phyloP scores from a whole-genome alignment of 2,329 filamentous ascomycete species.

The Trichoderma sp. region DNA sequence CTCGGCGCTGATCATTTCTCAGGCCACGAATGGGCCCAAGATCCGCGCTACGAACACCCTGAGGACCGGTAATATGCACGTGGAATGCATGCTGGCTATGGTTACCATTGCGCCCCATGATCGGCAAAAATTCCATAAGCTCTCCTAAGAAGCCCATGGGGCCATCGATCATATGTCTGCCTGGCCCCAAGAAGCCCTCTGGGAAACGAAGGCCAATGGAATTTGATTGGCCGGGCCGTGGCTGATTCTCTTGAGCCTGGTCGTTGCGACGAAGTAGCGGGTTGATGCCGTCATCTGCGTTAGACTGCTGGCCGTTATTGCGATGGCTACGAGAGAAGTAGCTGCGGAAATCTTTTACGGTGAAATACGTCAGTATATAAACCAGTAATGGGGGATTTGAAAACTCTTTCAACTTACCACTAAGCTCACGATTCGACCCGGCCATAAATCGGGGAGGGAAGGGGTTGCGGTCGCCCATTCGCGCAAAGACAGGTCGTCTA shows the following conservation, averaged over 20 bases:
- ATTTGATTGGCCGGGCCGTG: constrained; percentile 50
- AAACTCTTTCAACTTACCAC: constrained; percentile 40
- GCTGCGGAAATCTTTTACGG: constrained; percentile 46
- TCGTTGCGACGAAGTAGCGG: constrained; percentile 72
- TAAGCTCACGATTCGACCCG: constrained; percentile 51
- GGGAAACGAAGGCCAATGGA: constrained; percentile 55
- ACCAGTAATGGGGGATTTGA: background rate
- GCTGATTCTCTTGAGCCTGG: constrained; percentile 44
- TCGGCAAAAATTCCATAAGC: constrained; percentile 54
- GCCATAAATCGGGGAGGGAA: constrained; percentile 60
- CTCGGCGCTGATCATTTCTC: constrained; percentile 50
- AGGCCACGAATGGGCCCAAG: constrained; percentile 41
- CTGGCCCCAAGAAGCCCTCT: constrained; percentile 43
- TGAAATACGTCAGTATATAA: constrained; percentile 10
- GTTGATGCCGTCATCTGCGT: constrained; percentile 78
- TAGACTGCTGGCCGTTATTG: constrained; percentile 51
- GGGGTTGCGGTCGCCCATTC: constrained; percentile 51
- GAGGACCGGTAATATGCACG: constrained; percentile 55
- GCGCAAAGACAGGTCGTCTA: constrained; percentile 35
- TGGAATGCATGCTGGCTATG: constrained; percentile 51
- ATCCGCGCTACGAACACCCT: constrained; percentile 49
- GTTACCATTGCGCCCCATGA: constrained; percentile 43
- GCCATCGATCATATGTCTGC: constrained; percentile 43
- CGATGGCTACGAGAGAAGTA: constrained; percentile 54
- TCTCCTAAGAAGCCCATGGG: constrained; percentile 57